Base-by-base conservation (phyloP, 179 eudicot genomes). In the Corrigiola litoralis region DNA sequence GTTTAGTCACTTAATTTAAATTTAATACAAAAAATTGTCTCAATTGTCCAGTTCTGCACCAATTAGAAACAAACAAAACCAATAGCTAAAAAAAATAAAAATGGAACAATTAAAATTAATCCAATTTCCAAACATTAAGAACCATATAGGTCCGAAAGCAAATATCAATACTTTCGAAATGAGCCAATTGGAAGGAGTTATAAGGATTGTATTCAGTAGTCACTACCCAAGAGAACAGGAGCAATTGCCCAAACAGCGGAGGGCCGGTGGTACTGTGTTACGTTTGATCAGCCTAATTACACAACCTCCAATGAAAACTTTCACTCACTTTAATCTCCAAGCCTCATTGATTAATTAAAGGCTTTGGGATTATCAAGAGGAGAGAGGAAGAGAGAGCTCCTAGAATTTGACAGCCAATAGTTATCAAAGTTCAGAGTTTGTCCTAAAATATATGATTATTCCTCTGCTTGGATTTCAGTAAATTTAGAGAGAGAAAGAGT, bases 361-460 rank as follows among this genome's bases (percentile, higher is more conserved):
- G 25, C 79, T 44, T 78, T 50, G 82, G 82, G 82, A 78, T 78
- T 74, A 72, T 74, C 59, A 78, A 70, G 69, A 61, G 38, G 47
- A 47, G 57, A 54, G 57, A 40, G 60, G 20, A 49, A 8, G 13
- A 23, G 40, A 29, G 48, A 60, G 46, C 63, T 72, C 75, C 34
- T 51, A 72, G 76, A 69, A 42, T 32, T 51, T 40, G 33, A 16
- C 32, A 63, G 68, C 79, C 79, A 75, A 71, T 79, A 34, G 71
- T 48, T 63, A 70, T 57, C 44, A 44, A 63, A 37, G 4, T 75
- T 75, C 58, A 65, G 65, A 23, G 71, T 25, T 21, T 50, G 58
- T 34, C 31, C 37, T 53, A 58, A 13, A 27, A 48, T 54, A 58
- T 24, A 38, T 72, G 60, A 57, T 41, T 38, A 53, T 65, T 46